Base-by-base conservation (phyloP, 768 basidiomycete species). In the Tricholoma hemisulphureum region DNA sequence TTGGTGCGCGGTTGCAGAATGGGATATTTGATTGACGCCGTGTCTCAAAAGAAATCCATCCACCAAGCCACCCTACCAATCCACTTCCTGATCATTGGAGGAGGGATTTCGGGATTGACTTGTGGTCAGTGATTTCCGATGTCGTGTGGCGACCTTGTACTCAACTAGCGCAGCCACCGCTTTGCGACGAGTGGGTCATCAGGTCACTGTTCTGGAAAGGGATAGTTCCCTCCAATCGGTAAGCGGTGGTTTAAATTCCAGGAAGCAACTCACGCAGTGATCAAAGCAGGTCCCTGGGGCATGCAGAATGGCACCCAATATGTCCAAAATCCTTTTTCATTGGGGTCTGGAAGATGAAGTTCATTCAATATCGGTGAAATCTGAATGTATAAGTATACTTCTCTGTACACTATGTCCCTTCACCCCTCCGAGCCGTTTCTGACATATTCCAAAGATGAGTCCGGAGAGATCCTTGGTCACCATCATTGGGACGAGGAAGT, bases 401-500 rank as follows among this genome's bases (percentile, higher is more conserved):
- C 43, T 57, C 16, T 62, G 57, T 60, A 50, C 21, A 8, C 29
- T 51, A n/a, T 28, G 35, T 34, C 37, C 34, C 16, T 8, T 41
- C 23, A 29, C 14, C 21, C n/a, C 2, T 41, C n/a, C n/a, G 16
- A 23, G 21, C 1, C 29, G 13, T 41, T 20, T 35, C 41, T 24
- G 34, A 55, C 11, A 41, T 34, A 2, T 56, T 45, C 26, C 16
- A 2, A 60, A 86, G 84, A 78, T 57, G 76, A 80, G 35, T 74
- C 77, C 0, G 85, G 84, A 1, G 77, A 80, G 54, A 61, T 68
- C 6, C 61, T 86, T 2, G 83, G 84, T 1, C 65, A 54, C 9
- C 80, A 83, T 43, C 58, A 67, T 13, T 86, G 83, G 83, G 75
- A 79, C 51, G 75, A 79, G 29, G 81, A 80, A 54, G 69, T 84